These are phyloP conservation scores for Chalara sp. DNA, from an alignment of 2,329 filamentous ascomycete species.

Conservation along the genomic window DNA sequence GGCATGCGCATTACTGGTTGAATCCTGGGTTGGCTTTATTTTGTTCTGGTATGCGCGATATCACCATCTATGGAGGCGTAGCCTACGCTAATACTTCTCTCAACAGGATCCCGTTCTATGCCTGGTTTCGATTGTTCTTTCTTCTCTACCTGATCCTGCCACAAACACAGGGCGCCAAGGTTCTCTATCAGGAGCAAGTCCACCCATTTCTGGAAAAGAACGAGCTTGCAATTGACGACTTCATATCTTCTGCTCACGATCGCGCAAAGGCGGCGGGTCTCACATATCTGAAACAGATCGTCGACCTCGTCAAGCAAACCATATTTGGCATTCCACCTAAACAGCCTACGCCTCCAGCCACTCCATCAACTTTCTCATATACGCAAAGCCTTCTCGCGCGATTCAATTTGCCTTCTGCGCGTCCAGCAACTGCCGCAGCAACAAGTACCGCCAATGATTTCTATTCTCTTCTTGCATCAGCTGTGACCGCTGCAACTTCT, in stretches of 20 bases:
- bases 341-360: conserved; percentile 37
- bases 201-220: conserved; percentile 85
- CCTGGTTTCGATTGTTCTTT: conserved; percentile 80
- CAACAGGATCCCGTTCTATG: conserved; percentile 80
- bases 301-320: conserved; percentile 67
- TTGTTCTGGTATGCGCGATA: conserved; percentile 57
- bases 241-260: conserved; percentile 78
- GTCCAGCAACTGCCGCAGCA: conserved; percentile 38
- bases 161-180: conserved; percentile 86
- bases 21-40: conserved; percentile 84
- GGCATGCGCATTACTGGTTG: conserved; percentile 70
- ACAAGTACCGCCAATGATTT: conserved; percentile 54
- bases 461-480: conserved; percentile 69
- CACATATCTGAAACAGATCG: conserved; percentile 63
- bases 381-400: conserved; percentile 77
- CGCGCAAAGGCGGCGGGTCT: conserved; percentile 71
- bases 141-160: conserved; percentile 95
- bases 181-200: conserved; percentile 78
- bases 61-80: not conserved
- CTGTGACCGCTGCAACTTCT: conserved; percentile 47
- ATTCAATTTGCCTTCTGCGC: conserved; percentile 73
- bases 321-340: conserved; percentile 69
- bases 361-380: conserved; percentile 48
- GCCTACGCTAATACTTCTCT: not conserved
- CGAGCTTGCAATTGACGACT: conserved; percentile 81